These are phyloP conservation scores for Penicillium thymicola DNA, from an alignment of 2,329 filamentous ascomycete species.

Conservation along the genomic window DNA sequence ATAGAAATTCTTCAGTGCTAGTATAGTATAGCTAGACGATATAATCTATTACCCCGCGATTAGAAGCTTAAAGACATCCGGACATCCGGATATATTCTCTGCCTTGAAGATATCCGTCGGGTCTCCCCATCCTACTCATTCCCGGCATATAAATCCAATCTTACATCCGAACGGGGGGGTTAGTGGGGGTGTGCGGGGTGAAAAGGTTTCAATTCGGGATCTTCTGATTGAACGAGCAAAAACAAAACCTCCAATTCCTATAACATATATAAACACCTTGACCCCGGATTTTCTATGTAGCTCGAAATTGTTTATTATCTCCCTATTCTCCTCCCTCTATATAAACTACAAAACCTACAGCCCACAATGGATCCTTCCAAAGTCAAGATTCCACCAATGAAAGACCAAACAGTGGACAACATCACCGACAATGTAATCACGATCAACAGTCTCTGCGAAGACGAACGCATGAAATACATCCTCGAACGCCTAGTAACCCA, in stretches of 20 bases:
- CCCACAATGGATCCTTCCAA: slow-evolving; percentile 42
- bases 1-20: not conserved
- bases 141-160: not conserved
- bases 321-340: too few relatives aligned
- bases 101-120: not conserved
- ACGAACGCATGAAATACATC: slow-evolving; percentile 67
- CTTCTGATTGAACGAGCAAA: not conserved
- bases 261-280: not conserved
- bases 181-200: not conserved
- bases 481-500: slow-evolving; percentile 72
- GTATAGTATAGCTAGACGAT: not conserved
- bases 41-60: not conserved
- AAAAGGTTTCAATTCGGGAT: not conserved
- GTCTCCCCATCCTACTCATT: not conserved
- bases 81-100: not conserved
- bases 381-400: slow-evolving; percentile 49
- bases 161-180: not conserved
- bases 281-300: not conserved
- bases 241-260: not conserved
- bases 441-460: slow-evolving; percentile 68
- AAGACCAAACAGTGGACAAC: slow-evolving; percentile 73
- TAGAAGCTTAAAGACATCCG: not conserved
- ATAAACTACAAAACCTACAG: too few relatives aligned
- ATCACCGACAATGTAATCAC: slow-evolving; percentile 72
- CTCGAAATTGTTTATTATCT: not conserved